Percentiles rank a stretch among this genome's conserved stretches.
Evolutionary conservation across 495 filamentous ascomycete species (phyloP).

Genomic region (Penicillium daleae): DNA sequence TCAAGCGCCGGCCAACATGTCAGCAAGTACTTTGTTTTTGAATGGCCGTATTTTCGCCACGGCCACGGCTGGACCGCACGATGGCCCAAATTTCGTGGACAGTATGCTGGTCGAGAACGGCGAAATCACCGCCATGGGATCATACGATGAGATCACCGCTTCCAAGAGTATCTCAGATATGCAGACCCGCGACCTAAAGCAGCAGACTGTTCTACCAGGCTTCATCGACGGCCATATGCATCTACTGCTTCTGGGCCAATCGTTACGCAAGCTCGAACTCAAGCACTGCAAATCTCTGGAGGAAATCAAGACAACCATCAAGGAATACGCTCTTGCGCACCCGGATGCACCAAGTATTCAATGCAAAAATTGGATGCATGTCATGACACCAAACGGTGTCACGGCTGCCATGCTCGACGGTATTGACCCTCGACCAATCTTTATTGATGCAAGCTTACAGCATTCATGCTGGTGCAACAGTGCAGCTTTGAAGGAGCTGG

Average conservation of each 20-base stretch:
- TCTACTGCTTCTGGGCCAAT: conserved; percentile 61
- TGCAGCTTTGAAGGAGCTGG: conserved; percentile 56
- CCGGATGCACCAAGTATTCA: conserved; percentile 55
- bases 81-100: neutral
- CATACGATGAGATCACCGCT: neutral
- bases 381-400: conserved; percentile 54
- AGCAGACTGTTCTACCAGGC: conserved; percentile 57
- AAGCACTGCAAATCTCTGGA: conserved; percentile 54
- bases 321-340: conserved; percentile 50
- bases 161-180: neutral
- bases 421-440: conserved; percentile 56
- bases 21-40: neutral
- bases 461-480: conserved; percentile 67
- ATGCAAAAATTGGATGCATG: conserved; percentile 64
- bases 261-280: conserved; percentile 60
- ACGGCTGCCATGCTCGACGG: conserved; percentile 58
- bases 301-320: conserved; percentile 58
- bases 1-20: neutral
- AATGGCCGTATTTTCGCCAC: neutral
- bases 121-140: neutral
- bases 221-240: conserved; percentile 70
- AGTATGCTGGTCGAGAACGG: neutral
- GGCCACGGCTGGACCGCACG: neutral
- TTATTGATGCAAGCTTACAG: conserved; percentile 63
- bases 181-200: conserved; percentile 42